Evolutionary conservation across 306 rosid species (phyloP), one percentile per base, ranked within the genome.

Genomic region (Cicer judaicum): DNA sequence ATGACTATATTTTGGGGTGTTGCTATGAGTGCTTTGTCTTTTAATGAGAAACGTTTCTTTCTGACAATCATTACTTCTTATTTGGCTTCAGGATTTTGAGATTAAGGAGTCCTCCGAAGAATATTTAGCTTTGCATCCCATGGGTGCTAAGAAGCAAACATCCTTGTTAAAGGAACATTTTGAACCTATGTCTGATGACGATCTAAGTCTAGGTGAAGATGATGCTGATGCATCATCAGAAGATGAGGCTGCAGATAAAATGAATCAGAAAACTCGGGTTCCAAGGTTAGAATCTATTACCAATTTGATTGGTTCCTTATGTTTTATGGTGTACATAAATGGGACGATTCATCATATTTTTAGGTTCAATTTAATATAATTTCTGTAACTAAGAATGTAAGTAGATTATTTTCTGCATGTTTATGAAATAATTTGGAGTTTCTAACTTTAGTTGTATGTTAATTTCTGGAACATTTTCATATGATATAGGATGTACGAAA

Each of bases 131-230:
- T 81, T 91, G 75, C 97, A 94, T 81, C 98, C 98, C 34, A 76
- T 88, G 81, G 80, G 96, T 81, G 85, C 97, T 76, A 85, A 82
- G 65, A 91, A 88, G 88, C 92, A 88, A 73, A 83, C 86, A 69
- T 91, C 94, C 63, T 70, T 89, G 78, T 72, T 91, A 70, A 82
- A 85, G 4, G 98, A 94, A 75, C 95, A 94, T 84, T 94, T 94
- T 76, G 91, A 89, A 73, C 87, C 91, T 74, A 68, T 75, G 83
- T 90, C 89, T 9, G 94, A 90, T 66, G 91, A 85, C 48, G 84
- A 89, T 69, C 83, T 73, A 70, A 76, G 74, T 73, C 76, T 21
- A 57, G 78, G 88, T 53, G 91, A 87, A 57, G 78, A 87, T 65
- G 91, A 86, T 73, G 87, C 71, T 65, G 91, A 86, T 73, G 87